phyloP scores from a whole-genome alignment of 1,139 yeast genomes.

The Candida labiduridarum region DNA sequence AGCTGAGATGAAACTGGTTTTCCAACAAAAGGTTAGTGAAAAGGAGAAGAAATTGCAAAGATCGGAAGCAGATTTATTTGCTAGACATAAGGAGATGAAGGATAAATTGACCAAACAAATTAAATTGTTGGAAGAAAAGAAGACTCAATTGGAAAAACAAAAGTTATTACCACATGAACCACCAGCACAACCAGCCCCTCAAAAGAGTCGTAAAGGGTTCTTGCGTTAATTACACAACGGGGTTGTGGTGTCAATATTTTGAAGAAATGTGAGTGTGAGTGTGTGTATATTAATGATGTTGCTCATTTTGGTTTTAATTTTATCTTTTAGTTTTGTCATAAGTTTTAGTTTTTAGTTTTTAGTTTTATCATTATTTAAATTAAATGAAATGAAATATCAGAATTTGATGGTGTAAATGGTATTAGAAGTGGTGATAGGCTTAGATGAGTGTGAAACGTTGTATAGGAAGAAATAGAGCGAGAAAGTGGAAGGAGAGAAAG shows the following conservation, averaged over 20 bases:
- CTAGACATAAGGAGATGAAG: slow-evolving; percentile 96
- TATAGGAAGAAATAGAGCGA: no score
- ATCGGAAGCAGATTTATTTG: slow-evolving; percentile 94
- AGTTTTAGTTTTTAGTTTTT: background rate
- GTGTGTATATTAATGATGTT: background rate
- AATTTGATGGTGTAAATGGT: background rate
- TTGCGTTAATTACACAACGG: no score
- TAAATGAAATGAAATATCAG: background rate
- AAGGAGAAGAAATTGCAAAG: slow-evolving; percentile 97
- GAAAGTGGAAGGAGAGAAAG: background rate
- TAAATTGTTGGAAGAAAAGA: slow-evolving; percentile 87
- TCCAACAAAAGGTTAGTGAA: slow-evolving; percentile 94
- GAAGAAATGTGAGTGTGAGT: background rate
- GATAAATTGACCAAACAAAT: slow-evolving; percentile 89
- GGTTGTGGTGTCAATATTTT: no score
- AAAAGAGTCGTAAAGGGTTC: slow-evolving; percentile 57
- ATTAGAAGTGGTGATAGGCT: background rate
- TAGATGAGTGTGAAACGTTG: background rate
- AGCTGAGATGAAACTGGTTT: slow-evolving; percentile 94
- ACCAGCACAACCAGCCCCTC: slow-evolving; percentile 48
- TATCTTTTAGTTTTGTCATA: no score
- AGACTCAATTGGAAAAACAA: slow-evolving; percentile 74
- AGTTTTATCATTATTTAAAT: background rate
- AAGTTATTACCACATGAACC: slow-evolving; percentile 62
- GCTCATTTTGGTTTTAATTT: no score